A percentile compares a stretch with the other conserved stretches of the same genome.
Evolutionary conservation across 805 yeast genomes (phyloP).

Genomic region (Phaffomyces opuntiae): DNA sequence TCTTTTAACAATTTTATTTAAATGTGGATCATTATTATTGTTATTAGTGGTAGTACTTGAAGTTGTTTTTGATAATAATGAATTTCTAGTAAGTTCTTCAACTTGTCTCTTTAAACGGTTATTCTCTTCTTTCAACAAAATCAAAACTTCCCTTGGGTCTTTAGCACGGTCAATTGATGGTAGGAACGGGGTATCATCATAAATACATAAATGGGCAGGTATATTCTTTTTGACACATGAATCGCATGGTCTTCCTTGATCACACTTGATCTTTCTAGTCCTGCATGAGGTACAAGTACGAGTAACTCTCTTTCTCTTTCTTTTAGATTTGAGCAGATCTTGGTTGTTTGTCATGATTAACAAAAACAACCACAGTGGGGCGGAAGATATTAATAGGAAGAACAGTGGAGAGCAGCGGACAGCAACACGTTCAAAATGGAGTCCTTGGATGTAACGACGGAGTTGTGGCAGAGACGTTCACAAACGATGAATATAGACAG

Average conservation of each 20-base stretch:
- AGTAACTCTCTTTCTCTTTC: slow-evolving; percentile 11
- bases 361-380: no score
- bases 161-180: slow-evolving; percentile 18
- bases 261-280: slow-evolving; percentile 21
- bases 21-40: background rate
- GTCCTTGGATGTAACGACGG: no score
- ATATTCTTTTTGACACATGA: slow-evolving; percentile 18
- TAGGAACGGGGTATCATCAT: slow-evolving; percentile 23
- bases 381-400: no score
- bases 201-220: slow-evolving; percentile 20
- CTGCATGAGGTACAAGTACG: slow-evolving; percentile 19
- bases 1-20: slow-evolving; percentile 3
- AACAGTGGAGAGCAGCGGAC: no score
- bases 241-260: slow-evolving; percentile 20
- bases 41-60: background rate
- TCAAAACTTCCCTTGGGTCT: slow-evolving; percentile 9
- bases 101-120: slow-evolving; percentile 12
- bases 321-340: background rate
- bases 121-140: slow-evolving; percentile 14
- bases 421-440: no score
- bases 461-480: no score
- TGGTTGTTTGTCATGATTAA: background rate
- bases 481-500: no score
- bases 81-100: slow-evolving; percentile 2
- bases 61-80: background rate